Conservation (phyloP, 805 yeast species). For the Yarrowia porcina region DNA sequence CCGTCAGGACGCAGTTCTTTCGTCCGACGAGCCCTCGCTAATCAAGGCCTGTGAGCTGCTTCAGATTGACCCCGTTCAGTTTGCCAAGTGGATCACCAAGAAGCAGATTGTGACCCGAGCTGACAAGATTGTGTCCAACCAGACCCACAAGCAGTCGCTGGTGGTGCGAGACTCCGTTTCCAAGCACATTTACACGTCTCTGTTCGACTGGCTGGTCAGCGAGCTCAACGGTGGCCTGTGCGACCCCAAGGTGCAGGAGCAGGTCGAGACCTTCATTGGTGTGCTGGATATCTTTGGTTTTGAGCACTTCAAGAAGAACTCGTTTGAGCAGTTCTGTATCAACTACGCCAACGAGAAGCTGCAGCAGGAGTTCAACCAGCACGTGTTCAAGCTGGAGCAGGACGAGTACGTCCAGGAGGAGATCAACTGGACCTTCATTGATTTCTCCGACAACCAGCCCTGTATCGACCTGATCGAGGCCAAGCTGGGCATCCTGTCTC, state of each 20-base stretch:
- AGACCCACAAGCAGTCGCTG: constrained; percentile 76
- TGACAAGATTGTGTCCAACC: constrained; percentile 82
- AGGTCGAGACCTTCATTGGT: constrained; percentile 78
- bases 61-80: constrained; percentile 67
- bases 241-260: constrained; percentile 60
- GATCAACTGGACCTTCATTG: constrained; percentile 95
- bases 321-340: constrained; percentile 96
- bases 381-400: constrained; percentile 94
- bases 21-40: constrained; percentile 83
- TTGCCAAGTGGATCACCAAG: constrained; percentile 89
- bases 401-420: constrained; percentile 90
- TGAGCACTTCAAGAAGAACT: constrained; percentile 90
- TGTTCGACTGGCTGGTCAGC: constrained; percentile 93
- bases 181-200: constrained; percentile 84
- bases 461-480: constrained; percentile 90
- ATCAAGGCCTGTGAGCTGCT: constrained; percentile 78
- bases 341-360: constrained; percentile 95
- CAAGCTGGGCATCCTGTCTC: constrained; percentile 78
- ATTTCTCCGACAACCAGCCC: constrained; percentile 94
- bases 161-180: constrained; percentile 98
- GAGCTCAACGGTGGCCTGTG: constrained; percentile 80
- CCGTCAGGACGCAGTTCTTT: constrained; percentile 73
- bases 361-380: constrained; percentile 96
- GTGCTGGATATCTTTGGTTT: constrained; percentile 97
- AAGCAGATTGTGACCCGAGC: constrained; percentile 90